Percentiles rank a stretch among this genome's conserved stretches.
These are phyloP conservation scores for Camellia granthamiana DNA, from an alignment of 148 eudicot species.

Conservation along the genomic window DNA sequence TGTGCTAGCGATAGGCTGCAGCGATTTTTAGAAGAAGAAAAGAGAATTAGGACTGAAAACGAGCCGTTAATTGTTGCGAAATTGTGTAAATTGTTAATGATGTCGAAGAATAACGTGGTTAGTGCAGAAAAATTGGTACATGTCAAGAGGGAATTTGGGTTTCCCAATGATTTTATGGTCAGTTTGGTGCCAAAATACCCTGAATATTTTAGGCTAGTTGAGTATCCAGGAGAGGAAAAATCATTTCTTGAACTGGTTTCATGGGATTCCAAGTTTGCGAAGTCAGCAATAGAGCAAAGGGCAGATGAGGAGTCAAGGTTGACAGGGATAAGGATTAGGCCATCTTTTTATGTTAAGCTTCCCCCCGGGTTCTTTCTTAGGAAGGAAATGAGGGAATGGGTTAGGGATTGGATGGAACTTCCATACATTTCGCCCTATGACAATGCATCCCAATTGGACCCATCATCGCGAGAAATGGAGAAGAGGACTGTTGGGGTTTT, in stretches of 20 bases:
- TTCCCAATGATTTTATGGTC: conserved; percentile 65
- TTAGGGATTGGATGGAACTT: conserved; percentile 89
- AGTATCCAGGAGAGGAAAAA: conserved; percentile 39
- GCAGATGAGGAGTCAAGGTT: conserved; percentile 63
- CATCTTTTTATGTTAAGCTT: conserved; percentile 59
- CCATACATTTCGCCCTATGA: conserved; percentile 84
- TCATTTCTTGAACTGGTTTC: conserved; percentile 59
- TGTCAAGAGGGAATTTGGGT: conserved; percentile 82
- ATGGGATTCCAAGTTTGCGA: conserved; percentile 55
- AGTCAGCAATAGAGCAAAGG: conserved; percentile 52
- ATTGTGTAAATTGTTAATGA: conserved; percentile 72
- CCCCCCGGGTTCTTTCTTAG: conserved; percentile 66
- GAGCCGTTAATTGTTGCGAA: conserved; percentile 54
- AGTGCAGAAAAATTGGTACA: conserved; percentile 59
- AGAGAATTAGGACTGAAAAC: conserved; percentile 35
- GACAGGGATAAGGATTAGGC: conserved; percentile 70
- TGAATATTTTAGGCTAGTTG: conserved; percentile 54
- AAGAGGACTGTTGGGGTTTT: conserved; percentile 86
- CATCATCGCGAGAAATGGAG: conserved; percentile 74
- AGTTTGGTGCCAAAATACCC: conserved; percentile 51
- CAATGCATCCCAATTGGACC: conserved; percentile 54
- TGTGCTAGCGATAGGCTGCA: conserved; percentile 41
- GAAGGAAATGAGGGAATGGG: conserved; percentile 96
- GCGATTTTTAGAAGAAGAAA: conserved; percentile 47
- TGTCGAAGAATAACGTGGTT: conserved; percentile 64